A percentile compares a stretch with the other conserved stretches of the same genome.
Conservation (phyloP, 768 basidiomycete species). For the Trametes coccinea region DNA sequence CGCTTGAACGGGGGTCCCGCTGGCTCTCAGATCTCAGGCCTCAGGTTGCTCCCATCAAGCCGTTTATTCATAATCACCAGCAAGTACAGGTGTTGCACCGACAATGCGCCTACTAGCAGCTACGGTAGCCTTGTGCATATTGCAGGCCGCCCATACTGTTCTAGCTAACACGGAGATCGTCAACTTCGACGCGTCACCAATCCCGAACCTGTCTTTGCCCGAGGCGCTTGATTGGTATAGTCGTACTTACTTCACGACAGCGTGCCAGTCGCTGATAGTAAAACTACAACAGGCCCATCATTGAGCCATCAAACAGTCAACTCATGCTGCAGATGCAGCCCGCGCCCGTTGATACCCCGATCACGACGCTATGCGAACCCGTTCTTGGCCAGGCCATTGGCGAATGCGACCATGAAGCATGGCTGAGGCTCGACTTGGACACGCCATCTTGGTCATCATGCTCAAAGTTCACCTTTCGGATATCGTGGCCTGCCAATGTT, state of each 20-base stretch:
- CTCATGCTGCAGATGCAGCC: conserved; percentile 42
- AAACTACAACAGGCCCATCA: conserved; percentile 16
- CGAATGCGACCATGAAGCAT: conserved; percentile 32
- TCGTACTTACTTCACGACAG: background rate
- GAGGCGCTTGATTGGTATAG: conserved; percentile 32
- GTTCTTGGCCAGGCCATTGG: background rate
- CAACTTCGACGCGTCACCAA: conserved; percentile 47
- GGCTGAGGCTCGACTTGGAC: conserved; percentile 35
- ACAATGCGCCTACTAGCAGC: background rate
- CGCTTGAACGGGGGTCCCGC: too few relatives aligned
- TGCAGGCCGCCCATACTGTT: background rate
- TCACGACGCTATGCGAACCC: conserved; percentile 39
- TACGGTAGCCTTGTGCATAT: background rate
- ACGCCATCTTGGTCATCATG: conserved; percentile 26
- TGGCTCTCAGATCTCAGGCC: too few relatives aligned
- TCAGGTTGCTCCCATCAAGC: too few relatives aligned
- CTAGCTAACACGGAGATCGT: conserved; percentile 66
- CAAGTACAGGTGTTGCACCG: background rate
- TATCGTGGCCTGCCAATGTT: conserved; percentile 40
- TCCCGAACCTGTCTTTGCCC: conserved; percentile 25
- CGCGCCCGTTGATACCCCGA: conserved; percentile 42
- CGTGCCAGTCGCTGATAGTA: background rate
- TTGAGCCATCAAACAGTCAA: conserved; percentile 29
- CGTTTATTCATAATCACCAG: too few relatives aligned
- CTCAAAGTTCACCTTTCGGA: conserved; percentile 34